A percentile compares a stretch with the other conserved stretches of the same genome.
Conservation (phyloP, 495 filamentous ascomycete species). For the Filosporella fistucella region DNA sequence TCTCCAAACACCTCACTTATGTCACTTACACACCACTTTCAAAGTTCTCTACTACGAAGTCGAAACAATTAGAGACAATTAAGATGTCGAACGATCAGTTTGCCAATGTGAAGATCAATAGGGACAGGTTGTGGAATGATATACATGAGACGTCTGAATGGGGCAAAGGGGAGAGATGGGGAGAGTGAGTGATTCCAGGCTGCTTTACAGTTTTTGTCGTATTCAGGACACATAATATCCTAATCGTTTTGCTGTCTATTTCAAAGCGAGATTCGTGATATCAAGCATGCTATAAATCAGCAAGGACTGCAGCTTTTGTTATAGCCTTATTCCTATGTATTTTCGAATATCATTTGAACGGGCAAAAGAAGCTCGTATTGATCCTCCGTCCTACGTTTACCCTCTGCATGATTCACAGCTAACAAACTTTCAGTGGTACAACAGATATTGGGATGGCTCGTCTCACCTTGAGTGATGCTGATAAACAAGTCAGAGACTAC, state of each 20-base stretch:
- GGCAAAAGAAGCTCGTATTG: too few species aligned
- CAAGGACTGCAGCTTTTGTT: too few species aligned
- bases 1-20: neutral
- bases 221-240: too few species aligned
- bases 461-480: conserved; percentile 64
- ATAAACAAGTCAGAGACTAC: conserved; percentile 71
- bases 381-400: too few species aligned
- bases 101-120: conserved; percentile 47
- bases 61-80: conserved; percentile 8
- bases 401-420: neutral
- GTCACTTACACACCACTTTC: neutral
- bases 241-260: too few species aligned
- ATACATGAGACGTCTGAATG: conserved; percentile 66
- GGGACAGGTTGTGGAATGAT: conserved; percentile 53
- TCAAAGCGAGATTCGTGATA: too few species aligned
- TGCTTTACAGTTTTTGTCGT: neutral
- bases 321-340: too few species aligned
- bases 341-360: too few species aligned
- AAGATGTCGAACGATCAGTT: conserved; percentile 18
- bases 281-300: too few species aligned
- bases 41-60: conserved; percentile 4
- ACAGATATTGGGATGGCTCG: conserved; percentile 64
- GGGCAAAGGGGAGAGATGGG: conserved; percentile 60
- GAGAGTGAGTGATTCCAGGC: conserved; percentile 36
- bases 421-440: conserved; percentile 33